Evolutionary conservation across 768 basidiomycete species (phyloP), one percentile per base, ranked within the genome.

Genomic region (Pisolithus tinctorius): DNA sequence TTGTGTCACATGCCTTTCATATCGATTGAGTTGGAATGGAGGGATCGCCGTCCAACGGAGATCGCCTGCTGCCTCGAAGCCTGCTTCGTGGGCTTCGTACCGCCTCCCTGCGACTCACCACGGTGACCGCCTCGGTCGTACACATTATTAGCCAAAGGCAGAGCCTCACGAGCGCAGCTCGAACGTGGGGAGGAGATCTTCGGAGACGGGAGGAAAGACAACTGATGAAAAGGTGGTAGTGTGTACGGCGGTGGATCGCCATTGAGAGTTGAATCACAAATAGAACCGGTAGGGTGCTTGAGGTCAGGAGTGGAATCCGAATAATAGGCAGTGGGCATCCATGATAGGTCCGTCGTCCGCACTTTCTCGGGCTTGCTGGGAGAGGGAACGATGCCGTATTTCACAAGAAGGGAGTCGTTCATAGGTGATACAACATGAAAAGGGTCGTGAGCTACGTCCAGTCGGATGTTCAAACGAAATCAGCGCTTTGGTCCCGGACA

Each of bases 281-380:
- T n/a, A 14, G 38, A 20, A 20, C 38, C 16, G 8, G 20, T 39
- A 39, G 41, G 10, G 6, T 17, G 17, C 25, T 34, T 43, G 17
- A 57, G 23, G 4, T 40, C 37, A 1, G 20, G 29, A 6, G 51
- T 52, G 17, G 49, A 45, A 2, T 31, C 45, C 9, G 55, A 50
- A 0, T 47, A 6, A 11, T 34, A 10, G 31, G 51, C 37, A 26
- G 55, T 47, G 13, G 44, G 40, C 13, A 50, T 29, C 26, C 63
- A 48, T 4, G 51, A 50, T 17, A 51, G 44, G 23, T 51, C 53
- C 4, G 29, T 29, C 40, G 48, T 55, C 4, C 39, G 54, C 20
- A 49, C 58, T 7, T 55, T 56, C 14, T 58, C 43, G 0, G 55
- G 53, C 16, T 23, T 2, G 7, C 3, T 52, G 1, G 53, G 66